Evolutionary conservation across 257 asterid genomes (phyloP), one percentile per base, ranked within the genome.

Genomic region (Petrea volubilis): DNA sequence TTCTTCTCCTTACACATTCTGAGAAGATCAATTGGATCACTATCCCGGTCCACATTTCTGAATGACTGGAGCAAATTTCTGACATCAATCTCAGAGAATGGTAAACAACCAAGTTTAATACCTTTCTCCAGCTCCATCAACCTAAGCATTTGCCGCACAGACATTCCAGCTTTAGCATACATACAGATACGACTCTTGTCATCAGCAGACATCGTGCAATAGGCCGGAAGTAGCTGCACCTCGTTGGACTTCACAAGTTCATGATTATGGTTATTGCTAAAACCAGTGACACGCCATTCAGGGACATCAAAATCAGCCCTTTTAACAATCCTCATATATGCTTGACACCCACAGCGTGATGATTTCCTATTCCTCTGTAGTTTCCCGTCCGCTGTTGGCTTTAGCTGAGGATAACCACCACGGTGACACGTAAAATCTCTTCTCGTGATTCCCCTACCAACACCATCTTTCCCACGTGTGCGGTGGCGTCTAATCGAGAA

Each of bases 361-460:
- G 89, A 84, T 70, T 82, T 86, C 59, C 89, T 63, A 29, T 84
- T 84, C 75, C 87, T 78, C 64, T 86, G 87, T 29, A 70, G 70
- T 63, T 81, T 84, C 13, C 78, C 76, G 24, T 82, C 89, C 0
- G 76, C 77, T 4, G 84, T 60, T 13, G 80, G 80, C 80, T 86
- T 86, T 31, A 84, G 71, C 77, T 76, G 92, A 0, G 92, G 83
- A 71, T 78, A 81, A 24, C 92, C 89, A 36, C 87, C 87, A 57
- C 92, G 84, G 62, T 86, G 92, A 74, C 92, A 86, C 31, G 87
- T 80, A 47, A 86, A 86, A 70, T 86, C 87, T 64, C 92, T 55
- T 50, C 92, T 78, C 2, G 92, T 86, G 49, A 86, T 78, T 43
- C 92, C 92, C 72, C 80, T 83, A 33, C 89, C 89, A 2, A 81